Evolutionary conservation across 2,329 filamentous ascomycete genomes (phyloP).

Genomic region (Sclerotinia nivalis): DNA sequence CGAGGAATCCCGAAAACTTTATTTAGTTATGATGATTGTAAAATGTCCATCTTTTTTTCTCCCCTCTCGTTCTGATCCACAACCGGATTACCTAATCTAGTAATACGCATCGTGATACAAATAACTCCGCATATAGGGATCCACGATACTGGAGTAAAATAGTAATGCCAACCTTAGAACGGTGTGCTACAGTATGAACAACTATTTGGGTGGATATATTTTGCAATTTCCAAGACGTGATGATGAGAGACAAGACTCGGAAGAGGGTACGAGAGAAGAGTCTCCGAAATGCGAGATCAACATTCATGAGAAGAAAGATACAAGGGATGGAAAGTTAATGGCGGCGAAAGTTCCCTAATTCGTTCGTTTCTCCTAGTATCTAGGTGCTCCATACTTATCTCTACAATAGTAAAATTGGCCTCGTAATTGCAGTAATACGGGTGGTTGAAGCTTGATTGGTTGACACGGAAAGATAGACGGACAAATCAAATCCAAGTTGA

Average conservation of each 20-base stretch:
- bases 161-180: constrained; percentile 10
- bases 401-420: not conserved
- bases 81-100: constrained; percentile 9
- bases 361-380: not conserved
- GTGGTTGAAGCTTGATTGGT: not conserved
- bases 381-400: not conserved
- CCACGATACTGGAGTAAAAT: constrained; percentile 2
- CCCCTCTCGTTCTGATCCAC: constrained; percentile 15
- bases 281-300: not conserved
- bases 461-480: not conserved
- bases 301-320: not conserved
- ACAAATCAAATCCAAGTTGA: not conserved
- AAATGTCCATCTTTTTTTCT: not conserved
- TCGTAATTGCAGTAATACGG: constrained; percentile 2
- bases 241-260: not conserved
- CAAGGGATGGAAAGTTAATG: not conserved
- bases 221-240: constrained; percentile 8
- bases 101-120: not conserved
- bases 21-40: not conserved
- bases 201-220: not conserved
- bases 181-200: not conserved
- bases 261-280: not conserved
- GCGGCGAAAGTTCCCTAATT: not conserved
- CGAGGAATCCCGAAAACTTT: not conserved
- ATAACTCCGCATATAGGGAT: not conserved